A percentile compares a stretch with the other conserved stretches of the same genome.
Evolutionary conservation across 441 rosid species (phyloP).

Genomic region (Sinapis alba): DNA sequence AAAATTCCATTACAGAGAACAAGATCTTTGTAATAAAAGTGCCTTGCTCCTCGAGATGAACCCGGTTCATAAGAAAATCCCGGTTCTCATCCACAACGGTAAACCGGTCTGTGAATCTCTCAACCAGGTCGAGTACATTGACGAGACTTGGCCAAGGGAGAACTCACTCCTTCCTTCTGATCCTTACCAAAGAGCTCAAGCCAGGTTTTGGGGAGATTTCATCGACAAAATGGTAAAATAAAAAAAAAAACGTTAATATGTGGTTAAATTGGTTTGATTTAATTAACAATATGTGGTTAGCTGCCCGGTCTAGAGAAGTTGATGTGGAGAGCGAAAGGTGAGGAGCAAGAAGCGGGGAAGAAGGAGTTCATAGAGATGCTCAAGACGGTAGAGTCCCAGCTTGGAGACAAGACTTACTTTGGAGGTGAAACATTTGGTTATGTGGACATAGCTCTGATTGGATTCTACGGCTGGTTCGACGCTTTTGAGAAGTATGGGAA

Average conservation of each 20-base stretch:
- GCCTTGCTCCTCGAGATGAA: not conserved
- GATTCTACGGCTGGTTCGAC: not conserved
- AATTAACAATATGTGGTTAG: conserved; percentile 1
- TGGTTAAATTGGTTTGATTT: not conserved
- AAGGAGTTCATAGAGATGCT: conserved; percentile 17
- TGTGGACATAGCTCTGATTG: not conserved
- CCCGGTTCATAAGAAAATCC: not conserved
- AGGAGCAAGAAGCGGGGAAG: conserved; percentile 19
- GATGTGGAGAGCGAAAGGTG: conserved; percentile 31
- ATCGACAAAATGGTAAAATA: not conserved
- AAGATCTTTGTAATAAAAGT: not conserved
- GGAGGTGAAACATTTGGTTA: conserved; percentile 3
- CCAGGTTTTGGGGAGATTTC: not conserved
- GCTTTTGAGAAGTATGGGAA: not conserved
- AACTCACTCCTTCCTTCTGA: not conserved
- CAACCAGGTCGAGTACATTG: not conserved
- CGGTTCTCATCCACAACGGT: not conserved
- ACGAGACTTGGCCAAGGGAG: not conserved
- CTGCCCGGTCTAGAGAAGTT: conserved; percentile 25
- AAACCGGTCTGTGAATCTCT: not conserved
- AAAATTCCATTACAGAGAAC: not conserved
- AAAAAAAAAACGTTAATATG: not conserved
- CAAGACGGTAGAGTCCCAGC: conserved; percentile 30
- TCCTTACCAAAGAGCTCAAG: not conserved
- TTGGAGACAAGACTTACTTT: conserved; percentile 26